phyloP scores from a whole-genome alignment of 257 asterid genomes.

The Salvia splendens region DNA sequence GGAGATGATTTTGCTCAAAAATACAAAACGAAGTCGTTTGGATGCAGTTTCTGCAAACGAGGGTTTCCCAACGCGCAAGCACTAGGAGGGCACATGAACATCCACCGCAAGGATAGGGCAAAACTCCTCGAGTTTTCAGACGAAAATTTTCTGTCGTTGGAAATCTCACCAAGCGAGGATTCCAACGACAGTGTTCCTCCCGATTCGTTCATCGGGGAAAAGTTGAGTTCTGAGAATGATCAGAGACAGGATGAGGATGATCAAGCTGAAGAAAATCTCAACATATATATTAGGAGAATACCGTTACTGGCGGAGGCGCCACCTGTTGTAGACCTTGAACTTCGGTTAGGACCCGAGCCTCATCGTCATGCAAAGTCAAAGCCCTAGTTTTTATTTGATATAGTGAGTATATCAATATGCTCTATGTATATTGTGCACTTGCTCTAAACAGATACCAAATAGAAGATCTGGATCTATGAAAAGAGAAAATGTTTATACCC shows the following conservation, averaged over 20 bases:
- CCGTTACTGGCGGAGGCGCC: conserved; percentile 28
- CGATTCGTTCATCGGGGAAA: background rate
- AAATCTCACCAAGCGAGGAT: conserved; percentile 18
- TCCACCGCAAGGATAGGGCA: conserved; percentile 74
- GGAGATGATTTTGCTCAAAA: conserved; percentile 26
- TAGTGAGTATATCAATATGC: background rate
- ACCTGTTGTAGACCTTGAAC: conserved; percentile 48
- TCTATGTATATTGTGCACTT: background rate
- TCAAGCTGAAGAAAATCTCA: background rate
- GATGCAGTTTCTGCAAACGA: conserved; percentile 64
- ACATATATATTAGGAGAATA: background rate
- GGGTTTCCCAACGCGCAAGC: conserved; percentile 81
- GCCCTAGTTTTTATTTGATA: background rate
- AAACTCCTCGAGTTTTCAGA: conserved; percentile 47
- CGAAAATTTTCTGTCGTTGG: conserved; percentile 35
- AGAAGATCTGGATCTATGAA: background rate
- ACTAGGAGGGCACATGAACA: conserved; percentile 81
- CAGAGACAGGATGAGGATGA: background rate
- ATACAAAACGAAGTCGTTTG: conserved; percentile 38
- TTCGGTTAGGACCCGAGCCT: conserved; percentile 52
- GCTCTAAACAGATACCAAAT: background rate
- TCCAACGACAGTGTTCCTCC: conserved; percentile 15
- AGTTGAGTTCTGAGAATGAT: background rate
- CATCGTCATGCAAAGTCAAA: conserved; percentile 36
- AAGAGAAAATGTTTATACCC: background rate